phyloP scores from a whole-genome alignment of 139 green algal species.

The Choricystis sp. region DNA sequence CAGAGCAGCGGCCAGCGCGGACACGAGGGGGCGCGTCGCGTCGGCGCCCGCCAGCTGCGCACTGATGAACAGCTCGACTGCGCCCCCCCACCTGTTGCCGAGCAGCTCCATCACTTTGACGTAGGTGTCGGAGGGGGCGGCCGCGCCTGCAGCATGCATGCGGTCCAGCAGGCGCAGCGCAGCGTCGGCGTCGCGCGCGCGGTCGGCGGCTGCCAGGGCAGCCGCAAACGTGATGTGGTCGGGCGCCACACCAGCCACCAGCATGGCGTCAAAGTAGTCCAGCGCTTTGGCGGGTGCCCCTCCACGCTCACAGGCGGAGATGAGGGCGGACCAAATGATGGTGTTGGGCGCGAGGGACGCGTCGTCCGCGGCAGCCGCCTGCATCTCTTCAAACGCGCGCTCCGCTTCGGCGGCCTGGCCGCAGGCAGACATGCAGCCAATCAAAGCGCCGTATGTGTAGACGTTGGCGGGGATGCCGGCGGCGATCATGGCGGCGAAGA shows the following conservation, averaged over 20 bases:
- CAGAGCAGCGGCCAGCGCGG: conserved; percentile 1
- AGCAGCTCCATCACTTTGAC: conserved; percentile 13
- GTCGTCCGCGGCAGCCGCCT: conserved; percentile 2
- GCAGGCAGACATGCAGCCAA: conserved; percentile 11
- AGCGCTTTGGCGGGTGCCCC: conserved; percentile 13
- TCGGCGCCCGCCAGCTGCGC: conserved; percentile 21
- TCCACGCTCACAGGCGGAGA: conserved; percentile 2
- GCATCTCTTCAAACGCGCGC: conserved; percentile 25
- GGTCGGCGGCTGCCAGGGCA: conserved; percentile 24
- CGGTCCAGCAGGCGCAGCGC: conserved; percentile 19
- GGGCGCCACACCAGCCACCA: conserved; percentile 18
- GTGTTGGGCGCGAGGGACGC: background rate
- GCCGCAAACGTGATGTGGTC: conserved; percentile 29
- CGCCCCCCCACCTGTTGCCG: conserved; percentile 10
- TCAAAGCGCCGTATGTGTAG: conserved; percentile 18
- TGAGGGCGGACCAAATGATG: background rate
- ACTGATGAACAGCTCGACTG: conserved; percentile 29
- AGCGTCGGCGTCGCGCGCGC: conserved; percentile 9
- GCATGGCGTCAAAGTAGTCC: conserved; percentile 25
- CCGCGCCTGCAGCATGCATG: conserved; percentile 13
- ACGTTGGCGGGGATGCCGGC: conserved; percentile 16
- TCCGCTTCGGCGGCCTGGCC: conserved; percentile 25
- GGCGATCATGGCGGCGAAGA: conserved; percentile 19
- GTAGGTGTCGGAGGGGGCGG: conserved; percentile 17
- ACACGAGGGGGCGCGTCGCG: conserved; percentile 1